Percentiles rank a stretch among this genome's conserved stretches.
phyloP scores from a whole-genome alignment of 176 grass and related monocot species.

The Zoysia japonica region DNA sequence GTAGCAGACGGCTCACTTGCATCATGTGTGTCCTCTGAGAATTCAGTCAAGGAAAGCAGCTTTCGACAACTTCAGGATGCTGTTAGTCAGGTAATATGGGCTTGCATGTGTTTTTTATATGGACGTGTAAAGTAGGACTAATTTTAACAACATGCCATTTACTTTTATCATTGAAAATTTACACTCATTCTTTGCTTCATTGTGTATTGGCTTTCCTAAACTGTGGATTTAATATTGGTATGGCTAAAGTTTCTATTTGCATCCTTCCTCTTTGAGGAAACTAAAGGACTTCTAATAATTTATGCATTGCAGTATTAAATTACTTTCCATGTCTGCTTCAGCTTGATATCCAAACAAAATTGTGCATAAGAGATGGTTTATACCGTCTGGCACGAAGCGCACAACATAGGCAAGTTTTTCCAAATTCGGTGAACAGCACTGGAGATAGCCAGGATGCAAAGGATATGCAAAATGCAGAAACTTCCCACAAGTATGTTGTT shows the following conservation, averaged over 20 bases:
- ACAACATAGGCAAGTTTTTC: slow-evolving; percentile 66
- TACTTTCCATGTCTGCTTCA: slow-evolving; percentile 50
- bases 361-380: slow-evolving; percentile 91
- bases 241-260: slow-evolving; percentile 20
- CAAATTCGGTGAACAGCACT: slow-evolving; percentile 47
- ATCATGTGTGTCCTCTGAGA: slow-evolving; percentile 57
- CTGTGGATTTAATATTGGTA: slow-evolving; percentile 9
- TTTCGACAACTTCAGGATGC: slow-evolving; percentile 78
- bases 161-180: slow-evolving; percentile 16
- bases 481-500: slow-evolving; percentile 49
- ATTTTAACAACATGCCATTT: background rate
- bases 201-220: slow-evolving; percentile 1
- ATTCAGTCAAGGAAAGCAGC: slow-evolving; percentile 66
- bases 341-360: slow-evolving; percentile 82
- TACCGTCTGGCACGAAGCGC: slow-evolving; percentile 89
- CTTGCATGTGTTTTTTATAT: background rate
- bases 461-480: slow-evolving; percentile 46
- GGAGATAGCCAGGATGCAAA: slow-evolving; percentile 54
- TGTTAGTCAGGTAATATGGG: slow-evolving; percentile 70
- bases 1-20: slow-evolving; percentile 55
- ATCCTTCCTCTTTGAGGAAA: slow-evolving; percentile 21
- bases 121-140: slow-evolving; percentile 21
- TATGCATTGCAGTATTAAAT: slow-evolving; percentile 36
- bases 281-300: slow-evolving; percentile 34
- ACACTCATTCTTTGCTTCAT: background rate